phyloP scores from a whole-genome alignment of 345 rosid genomes.

The Salix caprea region DNA sequence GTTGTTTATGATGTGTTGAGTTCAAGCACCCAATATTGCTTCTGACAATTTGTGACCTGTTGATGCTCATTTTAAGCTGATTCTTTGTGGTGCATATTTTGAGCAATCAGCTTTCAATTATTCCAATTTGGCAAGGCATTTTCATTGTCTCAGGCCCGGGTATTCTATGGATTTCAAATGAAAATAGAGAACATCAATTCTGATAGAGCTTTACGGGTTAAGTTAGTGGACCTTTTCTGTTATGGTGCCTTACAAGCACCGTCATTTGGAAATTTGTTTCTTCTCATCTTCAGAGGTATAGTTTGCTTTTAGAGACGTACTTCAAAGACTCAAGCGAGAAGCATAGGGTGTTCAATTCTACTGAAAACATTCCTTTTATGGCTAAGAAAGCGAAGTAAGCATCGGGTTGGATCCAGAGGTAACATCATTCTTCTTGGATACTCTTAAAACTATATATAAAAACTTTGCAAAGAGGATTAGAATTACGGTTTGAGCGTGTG shows the following conservation, averaged over 20 bases:
- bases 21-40: neutral
- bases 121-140: conserved; percentile 13
- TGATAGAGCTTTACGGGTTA: conserved; percentile 40
- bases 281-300: conserved; percentile 24
- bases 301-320: conserved; percentile 84
- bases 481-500: no score
- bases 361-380: conserved; percentile 73
- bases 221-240: neutral
- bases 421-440: no score
- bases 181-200: conserved; percentile 86
- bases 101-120: neutral
- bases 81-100: neutral
- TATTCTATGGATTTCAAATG: conserved; percentile 84
- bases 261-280: conserved; percentile 14
- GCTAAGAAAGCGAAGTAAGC: conserved; percentile 53
- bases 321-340: conserved; percentile 79
- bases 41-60: neutral
- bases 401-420: conserved; percentile 23
- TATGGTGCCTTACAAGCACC: neutral
- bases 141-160: conserved; percentile 58
- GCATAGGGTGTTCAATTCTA: conserved; percentile 76
- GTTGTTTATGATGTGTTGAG: neutral
- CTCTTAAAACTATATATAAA: no score
- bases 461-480: no score
- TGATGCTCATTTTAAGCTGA: neutral